Evolutionary conservation across 2,329 filamentous ascomycete genomes (phyloP).

Genomic region (Exophiala calicioides): DNA sequence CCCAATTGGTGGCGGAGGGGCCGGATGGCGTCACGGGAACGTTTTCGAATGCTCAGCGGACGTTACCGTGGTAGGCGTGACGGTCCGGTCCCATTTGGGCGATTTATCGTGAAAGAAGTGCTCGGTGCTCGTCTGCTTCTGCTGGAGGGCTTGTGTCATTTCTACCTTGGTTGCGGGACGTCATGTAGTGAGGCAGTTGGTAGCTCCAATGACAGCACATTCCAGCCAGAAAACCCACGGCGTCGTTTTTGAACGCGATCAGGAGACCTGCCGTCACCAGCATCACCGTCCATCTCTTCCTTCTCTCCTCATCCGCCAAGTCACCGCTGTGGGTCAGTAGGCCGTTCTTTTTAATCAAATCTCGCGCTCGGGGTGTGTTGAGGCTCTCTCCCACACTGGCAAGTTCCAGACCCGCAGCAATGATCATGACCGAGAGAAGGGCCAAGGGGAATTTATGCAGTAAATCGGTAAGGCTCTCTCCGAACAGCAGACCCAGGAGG

Average conservation of each 20-base stretch:
- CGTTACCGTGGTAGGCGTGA: slow-evolving; percentile 27
- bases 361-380: slow-evolving; percentile 69
- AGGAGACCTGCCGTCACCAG: slow-evolving; percentile 80
- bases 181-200: slow-evolving; percentile 37
- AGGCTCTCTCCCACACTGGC: slow-evolving; percentile 81
- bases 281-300: slow-evolving; percentile 84
- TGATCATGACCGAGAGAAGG: slow-evolving; percentile 81
- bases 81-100: background rate
- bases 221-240: slow-evolving; percentile 79
- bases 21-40: slow-evolving; percentile 25
- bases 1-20: slow-evolving; percentile 25
- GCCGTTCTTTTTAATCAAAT: slow-evolving; percentile 48
- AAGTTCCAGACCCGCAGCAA: slow-evolving; percentile 85
- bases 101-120: slow-evolving; percentile 17
- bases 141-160: slow-evolving; percentile 1
- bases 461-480: slow-evolving; percentile 70
- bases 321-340: background rate
- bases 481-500: slow-evolving; percentile 71
- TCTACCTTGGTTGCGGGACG: background rate
- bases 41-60: slow-evolving; percentile 21
- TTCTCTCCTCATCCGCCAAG: slow-evolving; percentile 55
- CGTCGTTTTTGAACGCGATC: slow-evolving; percentile 86
- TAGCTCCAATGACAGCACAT: slow-evolving; percentile 77
- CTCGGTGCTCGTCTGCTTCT: slow-evolving; percentile 14
- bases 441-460: slow-evolving; percentile 72